A percentile compares a stretch with the other conserved stretches of the same genome.
These are phyloP conservation scores for Neoconidiobolus thromboides DNA, from an alignment of 371 early-diverging fungal species.

Conservation along the genomic window DNA sequence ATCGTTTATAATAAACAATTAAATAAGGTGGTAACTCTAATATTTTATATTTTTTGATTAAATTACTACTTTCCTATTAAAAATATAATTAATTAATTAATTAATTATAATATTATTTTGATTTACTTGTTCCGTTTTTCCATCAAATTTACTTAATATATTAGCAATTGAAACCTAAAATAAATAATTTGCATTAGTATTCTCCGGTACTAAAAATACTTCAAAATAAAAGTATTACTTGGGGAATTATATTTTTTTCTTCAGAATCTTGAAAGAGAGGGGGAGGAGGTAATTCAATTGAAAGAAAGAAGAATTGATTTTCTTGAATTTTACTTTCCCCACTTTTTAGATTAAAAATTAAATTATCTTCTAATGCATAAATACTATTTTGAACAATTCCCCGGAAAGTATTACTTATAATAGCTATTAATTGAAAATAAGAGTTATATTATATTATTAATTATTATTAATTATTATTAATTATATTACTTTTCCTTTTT, in stretches of 20 bases:
- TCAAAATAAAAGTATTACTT: conserved; percentile 20
- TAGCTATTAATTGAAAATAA: conserved; percentile 16
- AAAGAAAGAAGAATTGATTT: conserved; percentile 49
- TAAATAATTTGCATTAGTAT: conserved; percentile 4
- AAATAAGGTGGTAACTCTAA: conserved; percentile 63
- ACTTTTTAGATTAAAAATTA: conserved; percentile 4
- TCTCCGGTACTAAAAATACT: no score
- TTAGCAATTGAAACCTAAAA: conserved; percentile 36
- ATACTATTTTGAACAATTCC: conserved; percentile 60
- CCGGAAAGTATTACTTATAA: conserved; percentile 66
- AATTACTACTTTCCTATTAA: conserved; percentile 36
- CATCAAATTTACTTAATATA: conserved; percentile 74
- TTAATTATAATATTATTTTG: neutral
- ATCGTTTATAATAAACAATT: conserved; percentile 80
- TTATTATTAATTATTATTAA: neutral
- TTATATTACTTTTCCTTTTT: conserved; percentile 28
- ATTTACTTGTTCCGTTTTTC: conserved; percentile 40
- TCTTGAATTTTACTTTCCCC: neutral
- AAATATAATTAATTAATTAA: neutral
- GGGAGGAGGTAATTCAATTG: conserved; percentile 80
- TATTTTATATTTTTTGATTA: conserved; percentile 49
- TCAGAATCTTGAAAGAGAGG: conserved; percentile 82
- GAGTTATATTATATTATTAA: neutral
- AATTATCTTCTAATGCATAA: conserved; percentile 21
- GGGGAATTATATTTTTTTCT: conserved; percentile 83